Evolutionary conservation across 768 basidiomycete species (phyloP), one percentile per base, ranked within the genome.

Genomic region (Suillus variegatus): DNA sequence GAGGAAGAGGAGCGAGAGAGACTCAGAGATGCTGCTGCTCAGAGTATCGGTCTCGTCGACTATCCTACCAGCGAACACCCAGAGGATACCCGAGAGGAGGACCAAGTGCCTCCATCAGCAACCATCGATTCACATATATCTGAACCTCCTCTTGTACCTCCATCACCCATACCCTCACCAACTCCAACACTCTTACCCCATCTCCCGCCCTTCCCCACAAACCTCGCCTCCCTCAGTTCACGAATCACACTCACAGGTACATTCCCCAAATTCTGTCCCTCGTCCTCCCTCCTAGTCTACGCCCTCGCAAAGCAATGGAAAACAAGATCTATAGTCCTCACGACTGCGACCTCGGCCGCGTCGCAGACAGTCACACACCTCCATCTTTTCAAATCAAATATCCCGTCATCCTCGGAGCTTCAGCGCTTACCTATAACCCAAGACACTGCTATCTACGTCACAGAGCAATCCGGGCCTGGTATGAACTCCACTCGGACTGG

Each of bases 361-460:
- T 65, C 74, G 81, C 28, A 55, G 5, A n/a, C 54, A 55, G 73
- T 81, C 65, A 77, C 80, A 16, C 87, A 91, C 71, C 78, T 93
- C 38, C 92, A 94, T 72, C 74, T 94, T 44, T 94, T 93, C 81
- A 92, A 92, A 73, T 80, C 83, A 10, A 68, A 82, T 5, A 77
- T 78, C 13, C 75, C 81, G 12, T 87, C 88, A 22, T 90, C 91
- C 67, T 84, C 78, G 60, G 92, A 94, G 75, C 67, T 92, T 7
- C 91, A 94, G 74, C 81, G 92, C 51, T 76, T 93, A 41, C 87
- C 88, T 71, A 92, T 94, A 68, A 88, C 88, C 65, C 90, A 91
- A 69, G 86, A 90, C 41, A 91, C 88, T 60, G 87, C 90, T 60
- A 89, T 92, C 16, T 93, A 88, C 67, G 85, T 94, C 25, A 49